These are phyloP conservation scores for Aspergillus glaucus DNA, from an alignment of 2,329 filamentous ascomycete genomes.

Conservation along the genomic window DNA sequence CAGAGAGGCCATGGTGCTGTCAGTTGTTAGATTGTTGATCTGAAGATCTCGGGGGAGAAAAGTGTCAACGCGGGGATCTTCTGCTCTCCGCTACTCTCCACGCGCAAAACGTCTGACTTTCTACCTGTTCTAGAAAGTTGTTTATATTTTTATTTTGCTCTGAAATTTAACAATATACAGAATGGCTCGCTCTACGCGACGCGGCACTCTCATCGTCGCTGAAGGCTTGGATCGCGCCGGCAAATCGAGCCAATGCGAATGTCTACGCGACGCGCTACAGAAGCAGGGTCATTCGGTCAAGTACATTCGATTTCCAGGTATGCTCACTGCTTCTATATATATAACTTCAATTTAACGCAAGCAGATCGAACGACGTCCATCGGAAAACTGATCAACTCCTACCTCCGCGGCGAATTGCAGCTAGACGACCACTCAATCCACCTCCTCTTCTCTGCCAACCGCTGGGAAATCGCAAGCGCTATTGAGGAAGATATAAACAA, in stretches of 20 bases:
- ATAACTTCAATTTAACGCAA: conserved; percentile 7
- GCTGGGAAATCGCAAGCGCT: conserved; percentile 62
- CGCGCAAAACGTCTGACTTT: neutral
- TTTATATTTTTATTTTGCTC: conserved; percentile 3
- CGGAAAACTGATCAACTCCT: conserved; percentile 78
- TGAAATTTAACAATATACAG: neutral
- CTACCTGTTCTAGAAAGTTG: neutral
- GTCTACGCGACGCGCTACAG: conserved; percentile 53
- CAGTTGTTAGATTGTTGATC: conserved; percentile 6
- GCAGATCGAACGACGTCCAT: conserved; percentile 79
- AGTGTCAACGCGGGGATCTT: neutral
- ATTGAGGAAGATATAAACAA: conserved; percentile 47
- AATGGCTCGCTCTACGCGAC: conserved; percentile 15
- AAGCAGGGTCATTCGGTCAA: conserved; percentile 48
- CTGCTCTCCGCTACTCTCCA: neutral
- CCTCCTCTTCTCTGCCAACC: conserved; percentile 81
- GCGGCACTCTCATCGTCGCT: conserved; percentile 73
- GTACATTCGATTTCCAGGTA: conserved; percentile 62
- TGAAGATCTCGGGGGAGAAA: neutral
- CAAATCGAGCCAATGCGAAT: conserved; percentile 82
- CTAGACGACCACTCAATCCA: conserved; percentile 88
- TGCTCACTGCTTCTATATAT: conserved; percentile 1
- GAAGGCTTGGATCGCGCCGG: conserved; percentile 87
- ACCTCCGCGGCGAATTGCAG: conserved; percentile 64
- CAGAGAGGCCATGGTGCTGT: conserved; percentile 20